Base-by-base conservation (phyloP, 2,329 filamentous ascomycete genomes). In the Cladorrhinum sp. region DNA sequence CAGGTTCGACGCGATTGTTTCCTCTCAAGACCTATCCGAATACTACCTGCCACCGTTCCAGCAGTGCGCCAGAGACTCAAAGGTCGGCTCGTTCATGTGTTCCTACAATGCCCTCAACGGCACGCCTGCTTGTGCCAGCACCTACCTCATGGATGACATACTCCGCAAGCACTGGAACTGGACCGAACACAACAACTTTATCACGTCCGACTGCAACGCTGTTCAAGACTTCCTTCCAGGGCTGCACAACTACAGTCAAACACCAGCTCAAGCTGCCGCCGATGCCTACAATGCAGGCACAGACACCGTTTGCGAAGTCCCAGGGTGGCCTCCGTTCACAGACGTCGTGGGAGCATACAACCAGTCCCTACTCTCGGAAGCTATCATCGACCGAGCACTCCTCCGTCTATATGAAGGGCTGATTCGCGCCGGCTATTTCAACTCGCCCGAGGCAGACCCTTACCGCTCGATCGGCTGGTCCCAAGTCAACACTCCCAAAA, bases 11-110 rank as follows among this genome's bases (percentile, higher is more conserved):
- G 76, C 70, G 14, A 33, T 78, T 1, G 65, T 72, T 2, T 64
- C 67, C 9, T 74, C 78, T 54, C 87, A 89, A 65, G 87, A 91
- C 62, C 73, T 90, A 3, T 79, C 82, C 0, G 87, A 89, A 66
- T 90, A 89, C 73, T 90, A 88, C 68, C 77, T 88, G 46, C 86
- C 84, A 1, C 81, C 86, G 0, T 90, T 90, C 74, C 77, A 87
- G 67, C 80, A 80, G 70, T 89, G 86, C 71, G 84, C 81, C 50
- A 77, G 82, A 10, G 83, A 86, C 67, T 79, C 81, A 2, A 78
- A 80, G 51, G 82, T 82, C 2, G 77, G 79, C 16, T 86, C 85
- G 33, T 76, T 87, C 64, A 86, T 86, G 84, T 86, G 83, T 66
- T 80, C 80, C 0, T 86, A 87, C 70, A 86, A 90, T 64, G 76